Percentiles rank a stretch among this genome's conserved stretches.
Conservation (phyloP, 1,139 yeast genomes). For the Suhomyces guaymorum region DNA sequence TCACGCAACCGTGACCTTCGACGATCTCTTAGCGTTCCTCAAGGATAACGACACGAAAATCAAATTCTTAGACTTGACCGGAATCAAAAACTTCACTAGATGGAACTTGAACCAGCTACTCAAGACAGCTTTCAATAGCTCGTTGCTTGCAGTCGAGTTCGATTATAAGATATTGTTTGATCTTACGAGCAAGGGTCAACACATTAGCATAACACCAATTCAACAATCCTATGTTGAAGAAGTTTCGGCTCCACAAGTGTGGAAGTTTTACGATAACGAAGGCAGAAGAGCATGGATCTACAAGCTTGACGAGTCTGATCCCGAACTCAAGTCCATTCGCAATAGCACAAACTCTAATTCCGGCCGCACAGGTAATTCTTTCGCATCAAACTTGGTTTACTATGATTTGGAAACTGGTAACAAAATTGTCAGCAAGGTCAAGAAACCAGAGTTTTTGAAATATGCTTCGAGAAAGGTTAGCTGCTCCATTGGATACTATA, state of each 20-base stretch:
- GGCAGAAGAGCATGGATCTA: conserved; percentile 88
- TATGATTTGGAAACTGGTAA: conserved; percentile 71
- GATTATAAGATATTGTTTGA: conserved; percentile 44
- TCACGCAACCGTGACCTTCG: conserved; percentile 53
- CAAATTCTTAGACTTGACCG: conserved; percentile 41
- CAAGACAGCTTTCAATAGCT: conserved; percentile 30
- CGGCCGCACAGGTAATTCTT: conserved; percentile 3
- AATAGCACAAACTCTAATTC: conserved; percentile 18
- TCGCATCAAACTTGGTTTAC: conserved; percentile 39
- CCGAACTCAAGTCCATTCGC: conserved; percentile 34
- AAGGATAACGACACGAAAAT: conserved; percentile 26
- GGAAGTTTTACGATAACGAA: conserved; percentile 59
- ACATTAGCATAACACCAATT: conserved; percentile 33
- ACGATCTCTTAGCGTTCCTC: conserved; percentile 52
- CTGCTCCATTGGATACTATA: conserved; percentile 54
- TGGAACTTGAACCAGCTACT: conserved; percentile 30
- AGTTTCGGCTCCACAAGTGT: conserved; percentile 34
- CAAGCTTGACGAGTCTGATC: conserved; percentile 43
- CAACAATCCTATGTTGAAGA: conserved; percentile 30
- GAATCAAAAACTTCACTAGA: conserved; percentile 35
- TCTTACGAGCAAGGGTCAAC: conserved; percentile 44
- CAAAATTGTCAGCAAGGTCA: conserved; percentile 55
- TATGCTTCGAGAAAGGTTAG: conserved; percentile 65
- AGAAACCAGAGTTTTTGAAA: conserved; percentile 60
- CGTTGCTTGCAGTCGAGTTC: conserved; percentile 39